Percentiles rank a stretch among this genome's conserved stretches.
phyloP scores from a whole-genome alignment of 179 eudicot genomes.

The Patellifolia procumbens region DNA sequence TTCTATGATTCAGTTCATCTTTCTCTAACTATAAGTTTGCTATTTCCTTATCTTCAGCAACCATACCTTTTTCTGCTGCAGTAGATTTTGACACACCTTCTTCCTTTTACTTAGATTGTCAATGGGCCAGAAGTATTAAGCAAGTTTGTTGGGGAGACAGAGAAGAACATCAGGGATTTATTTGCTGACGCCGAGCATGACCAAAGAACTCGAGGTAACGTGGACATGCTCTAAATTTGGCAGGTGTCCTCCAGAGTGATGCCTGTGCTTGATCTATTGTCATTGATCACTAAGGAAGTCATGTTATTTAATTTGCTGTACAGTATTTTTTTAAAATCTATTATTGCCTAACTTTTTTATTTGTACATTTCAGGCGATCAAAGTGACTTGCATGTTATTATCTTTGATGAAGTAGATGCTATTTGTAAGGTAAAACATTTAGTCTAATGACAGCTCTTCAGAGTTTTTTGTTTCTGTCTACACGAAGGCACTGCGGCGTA shows the following conservation, averaged over 20 bases:
- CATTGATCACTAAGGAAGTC: slow-evolving; percentile 4
- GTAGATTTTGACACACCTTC: slow-evolving; percentile 11
- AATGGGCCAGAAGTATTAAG: slow-evolving; percentile 98
- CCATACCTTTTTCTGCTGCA: neutral
- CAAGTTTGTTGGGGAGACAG: slow-evolving; percentile 99
- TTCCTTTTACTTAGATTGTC: slow-evolving; percentile 53
- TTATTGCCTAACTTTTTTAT: neutral
- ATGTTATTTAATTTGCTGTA: neutral
- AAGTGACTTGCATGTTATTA: slow-evolving; percentile 96
- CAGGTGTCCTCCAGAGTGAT: neutral
- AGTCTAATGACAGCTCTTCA: neutral
- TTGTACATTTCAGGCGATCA: slow-evolving; percentile 72
- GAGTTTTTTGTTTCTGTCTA: slow-evolving; percentile 11
- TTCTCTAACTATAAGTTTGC: neutral
- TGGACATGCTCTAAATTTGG: neutral
- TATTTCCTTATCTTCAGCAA: slow-evolving; percentile 9
- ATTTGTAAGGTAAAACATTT: slow-evolving; percentile 78
- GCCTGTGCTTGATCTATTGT: neutral
- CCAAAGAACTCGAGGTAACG: slow-evolving; percentile 72
- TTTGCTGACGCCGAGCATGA: slow-evolving; percentile 99
- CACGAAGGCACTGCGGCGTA: no score
- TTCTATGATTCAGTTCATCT: slow-evolving; percentile 4
- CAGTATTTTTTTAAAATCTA: neutral
- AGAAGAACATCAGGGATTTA: slow-evolving; percentile 95
- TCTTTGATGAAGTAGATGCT: slow-evolving; percentile 98